Evolutionary conservation across 2,329 filamentous ascomycete genomes (phyloP), one percentile per base, ranked within the genome.

Genomic region (Aureobasidium sp.): DNA sequence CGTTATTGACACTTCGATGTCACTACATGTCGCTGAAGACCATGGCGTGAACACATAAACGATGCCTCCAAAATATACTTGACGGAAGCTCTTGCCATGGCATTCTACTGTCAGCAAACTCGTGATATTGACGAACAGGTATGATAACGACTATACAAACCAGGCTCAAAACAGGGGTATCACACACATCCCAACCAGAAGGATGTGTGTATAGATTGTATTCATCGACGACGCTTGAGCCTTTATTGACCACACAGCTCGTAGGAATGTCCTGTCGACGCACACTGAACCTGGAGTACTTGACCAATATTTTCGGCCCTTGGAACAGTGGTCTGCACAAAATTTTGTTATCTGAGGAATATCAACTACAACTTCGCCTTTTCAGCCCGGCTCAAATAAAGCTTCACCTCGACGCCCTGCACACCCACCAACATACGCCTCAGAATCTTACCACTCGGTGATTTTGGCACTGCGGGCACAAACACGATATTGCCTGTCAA

Each of bases 351-450:
- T n/a, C n/a, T 4, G 3, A 14, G 15, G 15, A 48, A 48, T 3
- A 20, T 48, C 15, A 12, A 8, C 29, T 73, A 79, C 67, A 79
- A 65, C 70, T 74, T 79, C 14, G 77, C 73, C 70, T 76, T 70
- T 61, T 63, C 60, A 4, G 37, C 27, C 42, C 60, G 57, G 47
- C 66, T 67, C 37, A 68, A 67, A 65, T 79, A 77, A 56, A 76
- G 73, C 67, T 74, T 72, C 60, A 74, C 73, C 68, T 72, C 75
- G 15, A 75, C 60, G 51, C 60, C 60, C n/a, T 42, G 20, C 1
- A 47, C 42, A 68, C 93, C 60, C 11, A 39, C 44, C 17, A 62
- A 44, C 42, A 62, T 49, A 15, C 60, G 41, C 55, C 65, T 67
- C 52, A 70, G 63, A 22, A 72, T 71, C 64, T 73, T 73, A 2